phyloP scores from a whole-genome alignment of 345 rosid genomes.

The Raphanus sativus region DNA sequence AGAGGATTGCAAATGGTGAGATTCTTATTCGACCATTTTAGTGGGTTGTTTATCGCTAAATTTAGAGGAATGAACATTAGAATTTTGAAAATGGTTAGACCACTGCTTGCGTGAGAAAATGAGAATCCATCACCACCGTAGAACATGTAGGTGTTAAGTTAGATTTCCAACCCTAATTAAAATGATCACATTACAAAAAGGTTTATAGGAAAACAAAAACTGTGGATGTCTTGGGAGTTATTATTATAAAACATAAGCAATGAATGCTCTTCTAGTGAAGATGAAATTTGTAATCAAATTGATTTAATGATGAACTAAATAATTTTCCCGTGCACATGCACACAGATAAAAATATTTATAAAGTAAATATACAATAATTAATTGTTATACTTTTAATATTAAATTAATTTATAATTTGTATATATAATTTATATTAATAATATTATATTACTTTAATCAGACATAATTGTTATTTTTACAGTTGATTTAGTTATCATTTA shows the following conservation, averaged over 20 bases:
- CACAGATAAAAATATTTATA: too few species aligned
- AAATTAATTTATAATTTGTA: too few species aligned
- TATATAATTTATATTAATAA: too few species aligned
- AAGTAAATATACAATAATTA: too few species aligned
- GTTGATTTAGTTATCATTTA: too few species aligned
- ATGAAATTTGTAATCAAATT: neutral
- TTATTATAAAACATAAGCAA: neutral
- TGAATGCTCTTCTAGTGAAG: neutral
- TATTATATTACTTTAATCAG: too few species aligned
- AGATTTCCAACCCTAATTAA: slow-evolving; percentile 5
- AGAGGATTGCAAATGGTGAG: neutral
- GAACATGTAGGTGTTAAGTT: slow-evolving; percentile 5
- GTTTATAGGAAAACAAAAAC: neutral
- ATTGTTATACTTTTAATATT: too few species aligned
- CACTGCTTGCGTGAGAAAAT: slow-evolving; percentile 17
- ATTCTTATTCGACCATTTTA: slow-evolving; percentile 24
- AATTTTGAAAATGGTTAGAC: neutral
- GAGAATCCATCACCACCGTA: slow-evolving; percentile 20
- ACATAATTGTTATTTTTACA: too few species aligned
- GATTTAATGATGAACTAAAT: neutral
- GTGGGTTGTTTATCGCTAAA: neutral
- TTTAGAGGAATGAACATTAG: neutral
- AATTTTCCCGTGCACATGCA: too few species aligned
- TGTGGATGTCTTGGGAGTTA: slow-evolving; percentile 3
- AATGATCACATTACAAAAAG: neutral